phyloP scores from a whole-genome alignment of 257 asterid species.

The Capsicum baccatum region DNA sequence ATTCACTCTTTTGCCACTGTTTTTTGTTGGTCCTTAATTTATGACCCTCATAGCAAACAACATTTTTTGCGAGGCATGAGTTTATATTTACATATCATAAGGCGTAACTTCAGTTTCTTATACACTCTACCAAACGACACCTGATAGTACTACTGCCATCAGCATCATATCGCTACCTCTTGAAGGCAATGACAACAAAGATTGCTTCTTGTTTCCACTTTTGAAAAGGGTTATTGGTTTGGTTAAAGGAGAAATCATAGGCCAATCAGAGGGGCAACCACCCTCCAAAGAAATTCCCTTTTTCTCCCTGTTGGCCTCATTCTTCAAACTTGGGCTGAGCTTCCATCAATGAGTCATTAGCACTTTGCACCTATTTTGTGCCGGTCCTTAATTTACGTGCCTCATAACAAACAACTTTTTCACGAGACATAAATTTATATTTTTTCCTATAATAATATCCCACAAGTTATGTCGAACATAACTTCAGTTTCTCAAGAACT shows the following conservation, averaged over 20 bases:
- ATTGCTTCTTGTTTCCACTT: background rate
- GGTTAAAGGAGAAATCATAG: background rate
- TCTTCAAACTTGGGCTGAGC: background rate
- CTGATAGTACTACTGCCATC: background rate
- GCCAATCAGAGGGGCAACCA: constrained; percentile 17
- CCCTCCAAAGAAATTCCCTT: background rate
- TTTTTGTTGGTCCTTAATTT: no score
- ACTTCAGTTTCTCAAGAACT: no score
- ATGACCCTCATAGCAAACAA: no score
- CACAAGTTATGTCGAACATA: no score
- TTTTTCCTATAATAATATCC: no score
- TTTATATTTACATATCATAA: no score
- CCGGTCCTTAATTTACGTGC: background rate
- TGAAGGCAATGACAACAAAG: background rate
- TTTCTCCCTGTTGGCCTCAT: constrained; percentile 8
- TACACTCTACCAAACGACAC: no score
- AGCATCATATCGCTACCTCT: background rate
- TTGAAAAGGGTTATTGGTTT: background rate
- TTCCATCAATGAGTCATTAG: background rate
- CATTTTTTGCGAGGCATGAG: no score
- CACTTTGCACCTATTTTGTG: background rate
- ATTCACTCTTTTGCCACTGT: no score
- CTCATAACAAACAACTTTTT: background rate
- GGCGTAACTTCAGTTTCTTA: no score
- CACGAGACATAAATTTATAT: background rate